Evolutionary conservation across 192 early-diverging fungal genomes (phyloP), one percentile per base, ranked within the genome.

Genomic region (Mortierella hygrophila): DNA sequence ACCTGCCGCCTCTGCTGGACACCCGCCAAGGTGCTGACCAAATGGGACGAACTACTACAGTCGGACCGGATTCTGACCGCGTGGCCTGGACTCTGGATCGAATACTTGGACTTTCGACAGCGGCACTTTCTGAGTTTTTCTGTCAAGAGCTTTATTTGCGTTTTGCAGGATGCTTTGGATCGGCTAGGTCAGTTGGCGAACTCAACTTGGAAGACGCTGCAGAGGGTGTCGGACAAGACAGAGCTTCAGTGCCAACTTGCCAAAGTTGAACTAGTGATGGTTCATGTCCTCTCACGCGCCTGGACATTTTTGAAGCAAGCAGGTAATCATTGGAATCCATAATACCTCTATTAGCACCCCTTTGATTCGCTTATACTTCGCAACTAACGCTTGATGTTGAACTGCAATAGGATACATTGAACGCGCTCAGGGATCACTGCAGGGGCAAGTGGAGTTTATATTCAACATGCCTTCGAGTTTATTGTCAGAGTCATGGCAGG

Each of bases 31-130:
- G 68, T 92, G 0, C 75, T 93, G 42, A 78, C 81, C 0, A 89
- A 93, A 74, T 93, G 92, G 92, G 92, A 93, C 37, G 76, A 78
- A n/a, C 54, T 90, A 3, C 68, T 93, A 15, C 77, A 79, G 42
- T 72, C 79, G 9, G 65, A 79, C 26, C 44, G 42, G 35, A 68
- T 81, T 18, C 75, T 73, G 9, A 74, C 87, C 4, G 68, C 88
- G n/a, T 87, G 89, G 29, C 83, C 92, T 23, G 70, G 57, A 10
- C 74, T 93, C 15, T 93, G 92, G 92, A 90, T 91, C 15, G 86
- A 93, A 37, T 93, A 93, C 54, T 75, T 93, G 57, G 88, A 92
- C 54, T 90, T 89, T 68, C 71, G 92, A 11, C 92, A 93, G 69
- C 90, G 91, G 35, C 90, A 90, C 68, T 91, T 92, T 23, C 63